These are phyloP conservation scores for Didymella segeticola DNA, from an alignment of 2,329 filamentous ascomycete genomes.

Conservation along the genomic window DNA sequence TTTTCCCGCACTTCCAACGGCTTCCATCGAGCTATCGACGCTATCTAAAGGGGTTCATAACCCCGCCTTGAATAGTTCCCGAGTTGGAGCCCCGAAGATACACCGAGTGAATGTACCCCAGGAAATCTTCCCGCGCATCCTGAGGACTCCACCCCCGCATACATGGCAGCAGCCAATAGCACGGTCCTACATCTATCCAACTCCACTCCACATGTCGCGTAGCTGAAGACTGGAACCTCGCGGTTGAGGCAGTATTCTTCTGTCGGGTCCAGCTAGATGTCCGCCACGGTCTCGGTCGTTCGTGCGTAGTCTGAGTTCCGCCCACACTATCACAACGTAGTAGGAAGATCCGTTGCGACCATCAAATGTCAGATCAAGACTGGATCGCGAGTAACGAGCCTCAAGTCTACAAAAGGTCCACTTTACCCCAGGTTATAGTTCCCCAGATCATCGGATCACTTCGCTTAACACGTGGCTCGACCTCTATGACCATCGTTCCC, in stretches of 20 bases:
- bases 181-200: neutral
- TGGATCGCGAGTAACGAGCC: neutral
- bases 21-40: neutral
- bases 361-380: neutral
- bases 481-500: neutral
- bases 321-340: neutral
- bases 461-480: neutral
- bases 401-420: constrained; percentile 5
- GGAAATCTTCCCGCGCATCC: neutral
- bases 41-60: neutral
- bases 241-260: neutral
- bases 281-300: neutral
- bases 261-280: neutral
- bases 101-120: neutral
- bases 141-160: neutral
- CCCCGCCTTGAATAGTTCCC: neutral
- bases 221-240: neutral
- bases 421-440: constrained; percentile 5
- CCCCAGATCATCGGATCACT: constrained; percentile 4
- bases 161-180: neutral
- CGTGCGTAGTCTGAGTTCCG: neutral
- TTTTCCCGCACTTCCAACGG: neutral
- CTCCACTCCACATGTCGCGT: neutral
- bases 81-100: neutral
- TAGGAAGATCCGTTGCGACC: neutral